phyloP scores from a whole-genome alignment of 257 asterid genomes.

The Nicotiana knightiana region DNA sequence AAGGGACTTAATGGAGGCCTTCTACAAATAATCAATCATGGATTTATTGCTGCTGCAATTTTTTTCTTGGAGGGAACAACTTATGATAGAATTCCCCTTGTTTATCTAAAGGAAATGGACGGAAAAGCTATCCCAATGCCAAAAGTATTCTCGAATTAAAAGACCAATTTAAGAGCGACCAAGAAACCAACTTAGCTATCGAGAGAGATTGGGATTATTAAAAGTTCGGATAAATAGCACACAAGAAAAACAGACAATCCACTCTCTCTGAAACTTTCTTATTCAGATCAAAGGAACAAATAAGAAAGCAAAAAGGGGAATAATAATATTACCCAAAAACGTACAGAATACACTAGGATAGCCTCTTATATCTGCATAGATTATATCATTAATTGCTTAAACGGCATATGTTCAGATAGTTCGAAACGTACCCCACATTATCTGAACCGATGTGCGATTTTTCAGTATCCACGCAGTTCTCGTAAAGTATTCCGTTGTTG shows the following conservation, averaged over 20 bases:
- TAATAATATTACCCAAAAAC: background rate
- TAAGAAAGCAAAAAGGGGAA: background rate
- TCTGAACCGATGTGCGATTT: background rate
- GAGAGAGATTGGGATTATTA: background rate
- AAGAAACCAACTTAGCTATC: background rate
- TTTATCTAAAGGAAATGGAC: background rate
- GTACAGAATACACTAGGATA: background rate
- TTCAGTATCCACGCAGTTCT: background rate
- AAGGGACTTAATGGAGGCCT: background rate
- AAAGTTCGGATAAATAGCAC: background rate
- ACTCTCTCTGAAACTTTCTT: background rate
- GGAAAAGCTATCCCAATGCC: background rate
- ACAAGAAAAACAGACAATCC: background rate
- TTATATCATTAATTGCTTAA: background rate
- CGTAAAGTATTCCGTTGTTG: background rate
- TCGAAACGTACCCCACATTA: background rate
- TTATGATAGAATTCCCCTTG: background rate
- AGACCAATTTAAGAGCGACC: background rate
- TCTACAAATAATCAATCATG: background rate
- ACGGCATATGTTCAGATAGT: background rate
- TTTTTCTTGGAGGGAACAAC: background rate
- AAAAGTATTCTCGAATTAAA: background rate
- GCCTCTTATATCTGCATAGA: conserved; percentile 3
- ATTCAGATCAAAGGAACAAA: background rate
- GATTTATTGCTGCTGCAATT: background rate